Conservation (phyloP, 1,139 yeast genomes). For the Schwanniomyces etchellsii region DNA sequence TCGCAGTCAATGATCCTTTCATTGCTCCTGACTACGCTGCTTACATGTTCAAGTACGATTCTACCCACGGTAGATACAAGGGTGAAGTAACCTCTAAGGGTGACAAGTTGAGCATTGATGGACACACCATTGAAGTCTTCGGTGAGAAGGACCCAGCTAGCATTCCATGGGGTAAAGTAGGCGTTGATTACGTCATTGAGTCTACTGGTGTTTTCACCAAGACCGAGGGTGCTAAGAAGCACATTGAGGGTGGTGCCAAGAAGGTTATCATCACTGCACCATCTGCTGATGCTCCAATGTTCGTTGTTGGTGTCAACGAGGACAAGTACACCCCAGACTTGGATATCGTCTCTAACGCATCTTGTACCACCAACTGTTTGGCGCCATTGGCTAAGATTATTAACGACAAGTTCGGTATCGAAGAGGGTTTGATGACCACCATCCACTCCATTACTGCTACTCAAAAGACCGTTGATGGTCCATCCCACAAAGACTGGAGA, state of each 20-base stretch:
- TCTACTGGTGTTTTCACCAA: constrained; percentile 89
- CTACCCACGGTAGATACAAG: constrained; percentile 73
- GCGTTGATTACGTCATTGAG: constrained; percentile 78
- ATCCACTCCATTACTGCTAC: constrained; percentile 89
- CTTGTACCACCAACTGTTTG: constrained; percentile 88
- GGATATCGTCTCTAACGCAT: constrained; percentile 75
- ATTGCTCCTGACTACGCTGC: constrained; percentile 79
- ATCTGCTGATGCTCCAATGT: constrained; percentile 85
- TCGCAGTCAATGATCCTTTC: constrained; percentile 82
- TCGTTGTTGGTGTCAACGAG: constrained; percentile 78
- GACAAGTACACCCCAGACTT: constrained; percentile 67
- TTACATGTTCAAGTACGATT: constrained; percentile 85
- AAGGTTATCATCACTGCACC: constrained; percentile 88
- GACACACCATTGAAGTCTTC: constrained; percentile 62
- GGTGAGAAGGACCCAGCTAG: constrained; percentile 74
- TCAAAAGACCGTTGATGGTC: constrained; percentile 89
- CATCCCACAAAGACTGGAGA: constrained; percentile 93
- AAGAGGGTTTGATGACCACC: constrained; percentile 88
- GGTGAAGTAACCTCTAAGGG: constrained; percentile 64
- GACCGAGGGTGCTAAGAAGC: constrained; percentile 71
- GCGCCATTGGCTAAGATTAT: constrained; percentile 85
- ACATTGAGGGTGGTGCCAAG: constrained; percentile 83
- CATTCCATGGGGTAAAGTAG: constrained; percentile 78
- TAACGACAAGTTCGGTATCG: constrained; percentile 74
- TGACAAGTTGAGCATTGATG: constrained; percentile 56